Evolutionary conservation across 2,329 filamentous ascomycete species (phyloP).

Genomic region (Aspergillaceae sp.): DNA sequence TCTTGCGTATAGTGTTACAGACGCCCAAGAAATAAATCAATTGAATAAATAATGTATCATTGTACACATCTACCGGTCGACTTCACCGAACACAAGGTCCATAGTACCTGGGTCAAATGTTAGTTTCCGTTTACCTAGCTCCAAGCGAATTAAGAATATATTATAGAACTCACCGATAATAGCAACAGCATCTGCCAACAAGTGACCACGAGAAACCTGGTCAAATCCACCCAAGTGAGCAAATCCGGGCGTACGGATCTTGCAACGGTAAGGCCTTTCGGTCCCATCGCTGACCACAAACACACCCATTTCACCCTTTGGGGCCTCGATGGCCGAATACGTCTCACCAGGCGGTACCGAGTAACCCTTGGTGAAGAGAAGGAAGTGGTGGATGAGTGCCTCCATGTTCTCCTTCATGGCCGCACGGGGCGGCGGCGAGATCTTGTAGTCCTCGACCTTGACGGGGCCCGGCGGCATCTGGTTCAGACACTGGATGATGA

Average conservation of each 20-base stretch:
- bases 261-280: slow-evolving; percentile 93
- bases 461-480: slow-evolving; percentile 95
- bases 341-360: slow-evolving; percentile 94
- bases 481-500: slow-evolving; percentile 98
- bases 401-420: slow-evolving; percentile 99
- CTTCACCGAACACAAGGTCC: slow-evolving; percentile 79
- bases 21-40: slow-evolving; percentile 5
- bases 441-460: slow-evolving; percentile 97
- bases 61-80: slow-evolving; percentile 40
- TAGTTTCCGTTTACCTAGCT: not conserved
- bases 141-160: too few relatives aligned
- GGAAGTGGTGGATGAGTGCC: slow-evolving; percentile 96
- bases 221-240: slow-evolving; percentile 92
- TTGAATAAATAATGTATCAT: not conserved
- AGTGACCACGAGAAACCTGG: slow-evolving; percentile 81
- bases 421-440: slow-evolving; percentile 85
- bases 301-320: slow-evolving; percentile 99
- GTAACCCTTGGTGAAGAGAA: slow-evolving; percentile 98
- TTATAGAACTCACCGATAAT: slow-evolving; percentile 58
- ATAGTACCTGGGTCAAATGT: slow-evolving; percentile 47
- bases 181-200: slow-evolving; percentile 92
- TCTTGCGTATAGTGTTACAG: slow-evolving; percentile 10
- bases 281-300: slow-evolving; percentile 92
- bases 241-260: slow-evolving; percentile 94
- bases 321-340: slow-evolving; percentile 96